Evolutionary conservation across 495 filamentous ascomycete genomes (phyloP).

Genomic region (Aspergillus ellipticus): DNA sequence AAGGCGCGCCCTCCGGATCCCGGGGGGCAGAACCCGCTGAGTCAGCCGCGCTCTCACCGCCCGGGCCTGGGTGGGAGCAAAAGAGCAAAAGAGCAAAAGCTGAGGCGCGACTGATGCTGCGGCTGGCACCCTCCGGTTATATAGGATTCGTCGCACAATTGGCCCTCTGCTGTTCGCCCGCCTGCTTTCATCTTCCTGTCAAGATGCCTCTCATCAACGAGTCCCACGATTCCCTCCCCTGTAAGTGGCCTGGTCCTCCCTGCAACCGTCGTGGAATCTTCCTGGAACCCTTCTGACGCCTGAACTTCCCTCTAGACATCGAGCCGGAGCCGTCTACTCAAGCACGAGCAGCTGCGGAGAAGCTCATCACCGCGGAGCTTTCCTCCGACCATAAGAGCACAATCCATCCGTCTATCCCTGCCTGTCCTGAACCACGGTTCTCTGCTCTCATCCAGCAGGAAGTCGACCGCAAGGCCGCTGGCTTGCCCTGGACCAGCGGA

Average conservation of each 20-base stretch:
- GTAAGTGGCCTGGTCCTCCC: constrained; percentile 45
- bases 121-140: not conserved
- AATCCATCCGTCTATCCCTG: constrained; percentile 40
- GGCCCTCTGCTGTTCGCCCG: not conserved
- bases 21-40: not conserved
- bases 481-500: constrained; percentile 49
- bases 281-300: not conserved
- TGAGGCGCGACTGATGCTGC: not conserved
- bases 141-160: not conserved
- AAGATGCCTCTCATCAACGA: constrained; percentile 67
- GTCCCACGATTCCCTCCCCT: constrained; percentile 81
- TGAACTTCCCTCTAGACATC: constrained; percentile 55
- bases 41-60: not conserved
- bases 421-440: constrained; percentile 42
- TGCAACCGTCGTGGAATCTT: not conserved
- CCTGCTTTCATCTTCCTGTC: not conserved
- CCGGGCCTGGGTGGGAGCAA: not conserved
- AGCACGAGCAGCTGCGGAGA: constrained; percentile 54
- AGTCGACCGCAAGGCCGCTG: constrained; percentile 53
- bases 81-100: too few relatives aligned
- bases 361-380: constrained; percentile 64
- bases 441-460: constrained; percentile 62
- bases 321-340: constrained; percentile 60
- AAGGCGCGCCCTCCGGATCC: not conserved
- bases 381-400: constrained; percentile 37